Evolutionary conservation across 345 rosid genomes (phyloP).

Genomic region (Linum usitatissimum): DNA sequence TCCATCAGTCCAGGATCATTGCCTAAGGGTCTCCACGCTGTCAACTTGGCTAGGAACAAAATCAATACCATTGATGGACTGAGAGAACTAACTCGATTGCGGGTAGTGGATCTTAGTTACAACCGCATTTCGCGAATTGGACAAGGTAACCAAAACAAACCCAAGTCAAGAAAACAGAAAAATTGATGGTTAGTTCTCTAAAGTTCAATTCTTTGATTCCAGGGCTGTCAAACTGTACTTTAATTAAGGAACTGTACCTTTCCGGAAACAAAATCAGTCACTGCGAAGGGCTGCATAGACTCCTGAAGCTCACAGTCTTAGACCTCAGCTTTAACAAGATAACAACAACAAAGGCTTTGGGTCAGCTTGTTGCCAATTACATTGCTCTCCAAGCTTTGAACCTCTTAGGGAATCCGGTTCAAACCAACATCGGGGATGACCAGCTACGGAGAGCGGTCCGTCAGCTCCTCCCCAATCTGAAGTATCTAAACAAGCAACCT

Average conservation of each 20-base stretch:
- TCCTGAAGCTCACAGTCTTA: slow-evolving; percentile 67
- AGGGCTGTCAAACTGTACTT: slow-evolving; percentile 79
- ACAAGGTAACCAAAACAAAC: slow-evolving; percentile 41
- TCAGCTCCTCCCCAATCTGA: slow-evolving; percentile 68
- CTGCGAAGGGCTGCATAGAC: slow-evolving; percentile 81
- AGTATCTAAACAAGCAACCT: slow-evolving; percentile 76
- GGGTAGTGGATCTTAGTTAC: slow-evolving; percentile 78
- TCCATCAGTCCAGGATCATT: slow-evolving; percentile 57
- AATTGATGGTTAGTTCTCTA: too few species aligned
- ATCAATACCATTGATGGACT: slow-evolving; percentile 73
- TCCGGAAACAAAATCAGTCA: slow-evolving; percentile 87
- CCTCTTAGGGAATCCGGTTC: slow-evolving; percentile 75
- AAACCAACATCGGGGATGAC: slow-evolving; percentile 62
- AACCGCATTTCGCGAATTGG: slow-evolving; percentile 84
- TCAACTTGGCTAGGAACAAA: slow-evolving; percentile 78
- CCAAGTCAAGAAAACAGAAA: not conserved
- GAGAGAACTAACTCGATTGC: slow-evolving; percentile 64
- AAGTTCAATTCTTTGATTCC: not conserved
- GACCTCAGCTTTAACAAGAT: slow-evolving; percentile 96
- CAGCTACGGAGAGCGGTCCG: slow-evolving; percentile 68
- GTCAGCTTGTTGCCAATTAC: slow-evolving; percentile 91
- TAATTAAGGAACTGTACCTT: slow-evolving; percentile 79
- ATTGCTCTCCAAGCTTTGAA: slow-evolving; percentile 65
- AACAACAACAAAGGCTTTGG: slow-evolving; percentile 66
- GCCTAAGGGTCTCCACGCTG: slow-evolving; percentile 75